Evolutionary conservation across 108 stramenopile species (phyloP).

Genomic region (Chaetoceros muelleri): DNA sequence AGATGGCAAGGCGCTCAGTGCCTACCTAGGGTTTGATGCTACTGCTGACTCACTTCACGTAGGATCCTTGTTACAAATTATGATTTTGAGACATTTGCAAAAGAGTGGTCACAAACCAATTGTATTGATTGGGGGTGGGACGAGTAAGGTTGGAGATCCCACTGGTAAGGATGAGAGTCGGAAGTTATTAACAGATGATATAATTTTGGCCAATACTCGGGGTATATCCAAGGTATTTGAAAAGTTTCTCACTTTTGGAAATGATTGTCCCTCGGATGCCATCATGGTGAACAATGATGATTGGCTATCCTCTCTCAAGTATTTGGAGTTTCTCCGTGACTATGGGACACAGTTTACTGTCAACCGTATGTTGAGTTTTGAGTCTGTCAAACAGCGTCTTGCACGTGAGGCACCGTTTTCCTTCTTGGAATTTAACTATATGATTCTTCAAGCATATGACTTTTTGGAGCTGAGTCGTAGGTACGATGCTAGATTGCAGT

Average conservation of each 20-base stretch:
- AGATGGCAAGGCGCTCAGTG: slow-evolving; percentile 21
- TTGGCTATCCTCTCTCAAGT: slow-evolving; percentile 74
- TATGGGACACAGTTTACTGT: slow-evolving; percentile 96
- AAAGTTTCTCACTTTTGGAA: slow-evolving; percentile 61
- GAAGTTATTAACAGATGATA: slow-evolving; percentile 72
- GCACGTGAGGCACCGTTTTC: slow-evolving; percentile 83
- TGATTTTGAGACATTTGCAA: slow-evolving; percentile 94
- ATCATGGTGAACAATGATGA: slow-evolving; percentile 95
- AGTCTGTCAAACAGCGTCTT: slow-evolving; percentile 90
- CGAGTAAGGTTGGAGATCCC: slow-evolving; percentile 96
- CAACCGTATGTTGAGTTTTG: slow-evolving; percentile 94
- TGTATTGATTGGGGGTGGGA: slow-evolving; percentile 92
- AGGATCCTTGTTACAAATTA: slow-evolving; percentile 92
- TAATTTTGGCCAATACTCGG: slow-evolving; percentile 59
- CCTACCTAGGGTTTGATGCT: slow-evolving; percentile 97
- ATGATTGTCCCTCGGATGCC: slow-evolving; percentile 42
- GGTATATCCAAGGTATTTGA: slow-evolving; percentile 79
- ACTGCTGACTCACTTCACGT: slow-evolving; percentile 97
- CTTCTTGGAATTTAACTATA: slow-evolving; percentile 98
- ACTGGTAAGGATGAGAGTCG: slow-evolving; percentile 95
- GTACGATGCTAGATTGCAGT: slow-evolving; percentile 70
- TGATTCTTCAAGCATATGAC: slow-evolving; percentile 97
- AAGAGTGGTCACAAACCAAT: slow-evolving; percentile 78
- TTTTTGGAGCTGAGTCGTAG: slow-evolving; percentile 88
- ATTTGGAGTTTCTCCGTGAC: slow-evolving; percentile 90